Evolutionary conservation across 2,329 filamentous ascomycete genomes (phyloP).

Genomic region (Venturia pyrina): DNA sequence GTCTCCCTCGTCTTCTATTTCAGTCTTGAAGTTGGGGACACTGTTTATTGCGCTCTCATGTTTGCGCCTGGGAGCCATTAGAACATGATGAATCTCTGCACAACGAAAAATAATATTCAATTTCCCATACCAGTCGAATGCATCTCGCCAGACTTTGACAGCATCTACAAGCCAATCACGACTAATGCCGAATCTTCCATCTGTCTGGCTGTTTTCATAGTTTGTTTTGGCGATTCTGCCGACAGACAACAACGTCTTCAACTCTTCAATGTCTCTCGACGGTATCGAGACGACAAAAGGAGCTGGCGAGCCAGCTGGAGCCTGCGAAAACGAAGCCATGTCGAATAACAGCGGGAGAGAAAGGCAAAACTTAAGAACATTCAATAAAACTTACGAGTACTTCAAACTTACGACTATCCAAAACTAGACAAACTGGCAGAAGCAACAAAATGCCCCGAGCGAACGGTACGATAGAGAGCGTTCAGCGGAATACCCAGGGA

Average conservation of each 20-base stretch:
- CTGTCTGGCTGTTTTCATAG: slow-evolving; percentile 38
- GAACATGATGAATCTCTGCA: background rate
- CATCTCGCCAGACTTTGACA: slow-evolving; percentile 25
- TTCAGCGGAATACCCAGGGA: too few relatives aligned
- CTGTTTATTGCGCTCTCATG: background rate
- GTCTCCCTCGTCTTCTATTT: background rate
- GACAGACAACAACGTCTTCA: slow-evolving; percentile 37
- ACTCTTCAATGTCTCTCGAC: slow-evolving; percentile 35
- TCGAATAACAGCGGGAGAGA: too few relatives aligned
- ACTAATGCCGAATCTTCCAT: slow-evolving; percentile 35
- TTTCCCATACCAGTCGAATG: slow-evolving; percentile 24
- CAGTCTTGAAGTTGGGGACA: slow-evolving; percentile 3
- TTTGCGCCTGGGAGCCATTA: background rate
- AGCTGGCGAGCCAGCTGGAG: too few relatives aligned
- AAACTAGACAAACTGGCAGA: too few relatives aligned
- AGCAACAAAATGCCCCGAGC: too few relatives aligned
- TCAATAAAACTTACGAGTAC: too few relatives aligned
- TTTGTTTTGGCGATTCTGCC: slow-evolving; percentile 39
- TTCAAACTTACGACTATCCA: too few relatives aligned
- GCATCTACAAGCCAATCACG: slow-evolving; percentile 36
- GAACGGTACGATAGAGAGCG: too few relatives aligned
- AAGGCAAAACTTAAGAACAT: too few relatives aligned
- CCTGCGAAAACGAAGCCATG: too few relatives aligned
- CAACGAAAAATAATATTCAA: background rate
- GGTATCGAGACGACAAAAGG: slow-evolving; percentile 33